Evolutionary conservation across 805 yeast genomes (phyloP).

Genomic region (Alloascoidea hylecoeti): DNA sequence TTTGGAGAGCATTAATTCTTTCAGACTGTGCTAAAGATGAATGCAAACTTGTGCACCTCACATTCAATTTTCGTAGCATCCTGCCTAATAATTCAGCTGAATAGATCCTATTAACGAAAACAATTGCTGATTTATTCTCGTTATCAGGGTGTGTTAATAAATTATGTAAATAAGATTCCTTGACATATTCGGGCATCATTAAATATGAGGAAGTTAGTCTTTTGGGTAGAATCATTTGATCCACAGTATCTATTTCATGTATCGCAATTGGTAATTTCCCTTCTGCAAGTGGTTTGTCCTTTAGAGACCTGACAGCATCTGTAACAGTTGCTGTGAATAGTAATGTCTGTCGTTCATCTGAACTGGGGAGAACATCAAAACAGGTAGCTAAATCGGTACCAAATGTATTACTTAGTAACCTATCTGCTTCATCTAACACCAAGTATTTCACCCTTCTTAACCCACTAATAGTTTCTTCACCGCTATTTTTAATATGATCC

Average conservation of each 20-base stretch:
- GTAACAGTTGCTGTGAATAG: constrained; percentile 94
- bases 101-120: constrained; percentile 81
- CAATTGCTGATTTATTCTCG: constrained; percentile 56
- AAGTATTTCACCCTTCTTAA: constrained; percentile 64
- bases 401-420: constrained; percentile 73
- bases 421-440: constrained; percentile 94
- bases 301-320: constrained; percentile 73
- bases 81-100: constrained; percentile 84
- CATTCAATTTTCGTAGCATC: constrained; percentile 55
- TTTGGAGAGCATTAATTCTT: constrained; percentile 78
- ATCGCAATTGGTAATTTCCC: constrained; percentile 46
- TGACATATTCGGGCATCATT: constrained; percentile 75
- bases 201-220: constrained; percentile 53
- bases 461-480: constrained; percentile 77
- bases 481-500: constrained; percentile 76
- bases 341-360: constrained; percentile 70
- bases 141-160: constrained; percentile 50
- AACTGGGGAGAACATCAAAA: constrained; percentile 53
- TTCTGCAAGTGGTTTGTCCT: constrained; percentile 42
- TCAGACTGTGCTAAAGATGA: constrained; percentile 92
- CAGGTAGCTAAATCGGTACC: constrained; percentile 67
- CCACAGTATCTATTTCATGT: constrained; percentile 64
- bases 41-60: constrained; percentile 81
- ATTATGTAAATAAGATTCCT: constrained; percentile 75
- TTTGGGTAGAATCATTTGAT: constrained; percentile 69